Evolutionary conservation across 306 rosid genomes (phyloP), one percentile per base, ranked within the genome.

Genomic region (Casuarina glauca): DNA sequence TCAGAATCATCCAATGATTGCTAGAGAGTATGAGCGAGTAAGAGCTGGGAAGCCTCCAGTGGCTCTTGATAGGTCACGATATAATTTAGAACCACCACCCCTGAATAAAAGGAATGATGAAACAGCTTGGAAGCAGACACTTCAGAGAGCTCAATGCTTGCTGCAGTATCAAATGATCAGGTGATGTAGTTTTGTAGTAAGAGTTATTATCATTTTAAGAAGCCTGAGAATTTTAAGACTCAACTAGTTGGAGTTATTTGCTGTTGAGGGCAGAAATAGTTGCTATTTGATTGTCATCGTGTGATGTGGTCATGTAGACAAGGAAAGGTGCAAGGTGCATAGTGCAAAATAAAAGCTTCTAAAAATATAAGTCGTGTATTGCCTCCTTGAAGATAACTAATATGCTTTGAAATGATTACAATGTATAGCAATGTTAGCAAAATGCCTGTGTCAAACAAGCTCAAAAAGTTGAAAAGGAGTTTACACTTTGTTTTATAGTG

Each of bases 11-110:
- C 97, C 98, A 3, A 89, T 95, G 95, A 79, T 95, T 85, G 93
- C 89, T 10, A 89, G 97, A 79, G 98, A 95, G 83, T 86, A 92
- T 55, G 98, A 95, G 43, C 97, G 98, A 49, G 98, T 95, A 15
- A 84, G 93, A 84, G 90, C 97, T 64, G 96, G 92, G 35, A 91
- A 88, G 87, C 95, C 98, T 76, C 98, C 97, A 0, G 85, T 82
- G 82, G 70, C 89, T 11, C 89, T 95, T 42, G 98, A 95, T 63
- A 82, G 92, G 50, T 88, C 86, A 0, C 83, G 97, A 5, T 94
- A 91, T 58, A 96, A 86, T 64, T 80, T 86, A 39, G 97, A 95
- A 83, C 64, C 72, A 6, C 97, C 97, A 5, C 80, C 90, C 0
- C 26, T 74, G 32, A 87, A 84, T 79, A 87, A 87, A 81, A 84